These are phyloP conservation scores for Cutaneotrichosporon cutaneum DNA, from an alignment of 1,284 basidiomycete species.

Conservation along the genomic window DNA sequence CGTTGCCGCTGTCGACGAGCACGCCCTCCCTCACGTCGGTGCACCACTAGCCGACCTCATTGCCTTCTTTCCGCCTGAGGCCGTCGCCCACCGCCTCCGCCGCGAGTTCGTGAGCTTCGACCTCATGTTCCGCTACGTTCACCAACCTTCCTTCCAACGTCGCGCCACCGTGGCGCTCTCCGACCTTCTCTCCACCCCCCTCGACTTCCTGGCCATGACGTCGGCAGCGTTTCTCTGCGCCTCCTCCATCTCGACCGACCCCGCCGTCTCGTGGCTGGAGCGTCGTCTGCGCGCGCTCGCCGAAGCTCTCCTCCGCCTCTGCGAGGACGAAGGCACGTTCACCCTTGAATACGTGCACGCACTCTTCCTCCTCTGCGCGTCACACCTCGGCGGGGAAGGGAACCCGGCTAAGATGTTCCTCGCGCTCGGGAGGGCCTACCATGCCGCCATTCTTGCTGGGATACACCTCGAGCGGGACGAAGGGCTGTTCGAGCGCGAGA, in stretches of 20 bases:
- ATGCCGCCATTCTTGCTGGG: slow-evolving; percentile 4
- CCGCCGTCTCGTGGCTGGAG: not conserved
- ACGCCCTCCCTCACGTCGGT: too few relatives aligned
- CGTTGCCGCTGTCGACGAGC: too few relatives aligned
- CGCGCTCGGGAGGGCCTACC: slow-evolving; percentile 9
- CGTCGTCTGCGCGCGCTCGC: not conserved
- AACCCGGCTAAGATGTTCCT: slow-evolving; percentile 1
- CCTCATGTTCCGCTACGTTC: slow-evolving; percentile 7
- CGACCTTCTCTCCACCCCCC: not conserved
- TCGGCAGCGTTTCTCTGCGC: not conserved
- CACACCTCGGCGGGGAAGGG: not conserved
- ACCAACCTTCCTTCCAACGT: not conserved
- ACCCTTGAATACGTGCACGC: slow-evolving; percentile 10
- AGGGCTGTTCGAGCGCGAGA: slow-evolving; percentile 7
- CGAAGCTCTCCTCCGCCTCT: not conserved
- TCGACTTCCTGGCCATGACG: slow-evolving; percentile 2
- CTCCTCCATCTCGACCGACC: not conserved
- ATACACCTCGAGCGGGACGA: not conserved
- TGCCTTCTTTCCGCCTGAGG: too few relatives aligned
- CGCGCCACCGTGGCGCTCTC: not conserved
- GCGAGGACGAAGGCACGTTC: not conserved
- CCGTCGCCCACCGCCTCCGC: not conserved
- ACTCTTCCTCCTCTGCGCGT: not conserved
- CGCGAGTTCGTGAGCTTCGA: slow-evolving; percentile 7
- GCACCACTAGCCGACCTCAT: too few relatives aligned